Conservation (phyloP, 805 yeast genomes). For the Kodamaea neixiangensis region DNA sequence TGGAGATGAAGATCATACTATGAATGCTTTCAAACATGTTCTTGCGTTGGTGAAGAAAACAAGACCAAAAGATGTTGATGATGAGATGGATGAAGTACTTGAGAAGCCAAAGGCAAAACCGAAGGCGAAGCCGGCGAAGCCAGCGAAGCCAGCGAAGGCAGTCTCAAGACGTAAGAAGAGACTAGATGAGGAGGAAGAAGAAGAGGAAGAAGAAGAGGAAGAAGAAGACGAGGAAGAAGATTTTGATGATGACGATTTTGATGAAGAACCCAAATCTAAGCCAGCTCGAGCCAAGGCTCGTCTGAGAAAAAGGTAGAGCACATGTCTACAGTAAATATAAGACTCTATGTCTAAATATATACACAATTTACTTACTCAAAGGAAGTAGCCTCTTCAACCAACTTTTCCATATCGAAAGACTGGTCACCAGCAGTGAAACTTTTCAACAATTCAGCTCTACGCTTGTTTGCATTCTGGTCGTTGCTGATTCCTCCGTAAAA, state of each 20-base stretch:
- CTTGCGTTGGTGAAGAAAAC: slow-evolving; percentile 39
- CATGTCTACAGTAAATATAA: background rate
- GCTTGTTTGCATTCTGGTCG: slow-evolving; percentile 27
- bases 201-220: background rate
- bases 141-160: background rate
- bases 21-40: slow-evolving; percentile 44
- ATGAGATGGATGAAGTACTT: background rate
- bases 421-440: slow-evolving; percentile 71
- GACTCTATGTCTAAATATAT: background rate
- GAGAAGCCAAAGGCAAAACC: background rate
- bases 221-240: slow-evolving; percentile 1
- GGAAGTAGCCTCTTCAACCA: slow-evolving; percentile 74
- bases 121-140: no score
- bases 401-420: slow-evolving; percentile 63
- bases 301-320: slow-evolving; percentile 5
- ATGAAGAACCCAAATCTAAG: slow-evolving; percentile 1
- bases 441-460: slow-evolving; percentile 58
- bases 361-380: slow-evolving; percentile 44
- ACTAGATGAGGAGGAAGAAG: background rate
- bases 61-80: slow-evolving; percentile 4
- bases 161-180: background rate
- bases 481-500: slow-evolving; percentile 71
- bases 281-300: slow-evolving; percentile 9
- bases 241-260: background rate
- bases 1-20: slow-evolving; percentile 25